Evolutionary conservation across 352 stramenopile species (phyloP).

Genomic region (Globisporangium recalcitrans): DNA sequence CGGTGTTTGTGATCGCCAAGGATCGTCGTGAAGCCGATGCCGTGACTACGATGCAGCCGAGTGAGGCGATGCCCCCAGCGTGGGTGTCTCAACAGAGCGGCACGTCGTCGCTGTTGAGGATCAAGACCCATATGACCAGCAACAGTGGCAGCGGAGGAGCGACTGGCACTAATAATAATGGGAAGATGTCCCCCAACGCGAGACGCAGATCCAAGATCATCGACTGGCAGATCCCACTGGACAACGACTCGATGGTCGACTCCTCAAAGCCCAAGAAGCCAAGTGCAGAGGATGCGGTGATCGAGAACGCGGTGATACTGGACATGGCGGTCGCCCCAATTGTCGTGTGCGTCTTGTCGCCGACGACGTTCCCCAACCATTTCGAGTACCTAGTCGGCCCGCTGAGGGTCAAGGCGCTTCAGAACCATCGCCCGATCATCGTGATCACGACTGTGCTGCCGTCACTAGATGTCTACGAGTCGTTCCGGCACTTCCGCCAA

Average conservation of each 20-base stretch:
- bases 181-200: not conserved
- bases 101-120: not conserved
- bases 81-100: conserved; percentile 23
- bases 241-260: conserved; percentile 4
- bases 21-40: conserved; percentile 48
- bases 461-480: conserved; percentile 50
- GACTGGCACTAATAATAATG: not conserved
- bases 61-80: conserved; percentile 13
- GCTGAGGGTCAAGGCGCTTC: conserved; percentile 59
- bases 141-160: not conserved
- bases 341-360: conserved; percentile 61
- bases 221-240: conserved; percentile 24
- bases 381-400: conserved; percentile 76
- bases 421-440: conserved; percentile 66
- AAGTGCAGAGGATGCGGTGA: conserved; percentile 38
- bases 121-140: conserved; percentile 15
- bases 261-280: conserved; percentile 12
- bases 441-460: conserved; percentile 58
- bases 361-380: conserved; percentile 57
- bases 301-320: conserved; percentile 48
- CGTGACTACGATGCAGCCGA: conserved; percentile 25
- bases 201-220: conserved; percentile 29
- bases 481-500: conserved; percentile 63
- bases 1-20: conserved; percentile 69
- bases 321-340: conserved; percentile 52